Conservation (phyloP, 108 stramenopile species). For the Cyclotella distinguenda region DNA sequence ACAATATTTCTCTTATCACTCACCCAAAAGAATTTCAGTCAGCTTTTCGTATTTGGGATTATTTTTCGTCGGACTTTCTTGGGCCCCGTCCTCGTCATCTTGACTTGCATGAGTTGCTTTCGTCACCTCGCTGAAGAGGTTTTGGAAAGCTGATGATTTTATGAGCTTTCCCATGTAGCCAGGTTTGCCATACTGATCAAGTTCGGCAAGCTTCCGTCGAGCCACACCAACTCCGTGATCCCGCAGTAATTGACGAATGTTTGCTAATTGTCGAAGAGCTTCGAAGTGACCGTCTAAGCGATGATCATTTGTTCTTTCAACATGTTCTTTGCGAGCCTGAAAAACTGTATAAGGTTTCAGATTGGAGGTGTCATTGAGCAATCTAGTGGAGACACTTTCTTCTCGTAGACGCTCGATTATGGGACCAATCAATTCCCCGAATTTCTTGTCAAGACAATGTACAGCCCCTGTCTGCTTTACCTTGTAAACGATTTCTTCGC, state of each 20-base stretch:
- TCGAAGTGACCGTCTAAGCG: slow-evolving; percentile 43
- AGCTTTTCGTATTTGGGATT: slow-evolving; percentile 85
- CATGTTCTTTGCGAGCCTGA: slow-evolving; percentile 46
- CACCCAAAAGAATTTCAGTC: slow-evolving; percentile 53
- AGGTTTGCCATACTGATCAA: slow-evolving; percentile 24
- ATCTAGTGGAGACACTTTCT: slow-evolving; percentile 29
- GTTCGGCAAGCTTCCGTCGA: slow-evolving; percentile 37
- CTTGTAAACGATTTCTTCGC: slow-evolving; percentile 62
- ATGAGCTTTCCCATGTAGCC: slow-evolving; percentile 32
- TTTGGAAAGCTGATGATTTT: slow-evolving; percentile 42
- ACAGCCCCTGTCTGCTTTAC: slow-evolving; percentile 51
- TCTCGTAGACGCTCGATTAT: slow-evolving; percentile 48
- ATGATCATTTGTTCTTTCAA: slow-evolving; percentile 38
- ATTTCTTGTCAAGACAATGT: slow-evolving; percentile 44
- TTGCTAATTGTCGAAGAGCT: slow-evolving; percentile 48
- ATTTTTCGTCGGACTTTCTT: slow-evolving; percentile 32
- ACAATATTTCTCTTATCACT: too few species aligned
- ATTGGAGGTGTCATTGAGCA: slow-evolving; percentile 35
- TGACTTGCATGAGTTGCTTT: slow-evolving; percentile 36
- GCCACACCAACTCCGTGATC: slow-evolving; percentile 60
- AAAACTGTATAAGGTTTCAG: slow-evolving; percentile 52
- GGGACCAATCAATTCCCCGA: slow-evolving; percentile 59
- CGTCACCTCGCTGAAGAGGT: slow-evolving; percentile 39
- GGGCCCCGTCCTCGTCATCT: neutral
- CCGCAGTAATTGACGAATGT: slow-evolving; percentile 47